Conservation (phyloP, 2,329 filamentous ascomycete genomes). For the Xylariaceae sp. region DNA sequence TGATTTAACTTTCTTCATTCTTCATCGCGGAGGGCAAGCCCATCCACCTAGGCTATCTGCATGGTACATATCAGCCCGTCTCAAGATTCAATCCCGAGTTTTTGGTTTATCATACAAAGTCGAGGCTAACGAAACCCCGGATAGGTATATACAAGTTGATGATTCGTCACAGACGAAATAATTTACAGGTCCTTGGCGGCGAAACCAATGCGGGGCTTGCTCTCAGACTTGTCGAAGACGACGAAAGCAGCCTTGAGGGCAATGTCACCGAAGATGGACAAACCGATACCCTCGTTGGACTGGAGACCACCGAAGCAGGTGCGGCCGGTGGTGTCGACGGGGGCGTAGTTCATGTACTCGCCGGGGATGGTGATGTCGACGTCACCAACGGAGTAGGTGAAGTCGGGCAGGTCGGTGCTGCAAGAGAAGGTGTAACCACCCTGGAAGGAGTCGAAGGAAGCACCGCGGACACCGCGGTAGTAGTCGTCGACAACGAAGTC, state of each 20-base stretch:
- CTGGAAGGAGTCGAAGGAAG: constrained; percentile 34
- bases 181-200: constrained; percentile 32
- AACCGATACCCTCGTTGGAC: constrained; percentile 30
- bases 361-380: constrained; percentile 47
- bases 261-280: constrained; percentile 60
- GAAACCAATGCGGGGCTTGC: constrained; percentile 40
- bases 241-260: constrained; percentile 63
- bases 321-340: constrained; percentile 37
- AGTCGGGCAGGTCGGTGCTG: constrained; percentile 41
- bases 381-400: constrained; percentile 45
- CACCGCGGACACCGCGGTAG: constrained; percentile 44
- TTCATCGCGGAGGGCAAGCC: neutral
- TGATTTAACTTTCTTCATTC: neutral
- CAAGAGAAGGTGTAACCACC: constrained; percentile 53
- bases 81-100: neutral
- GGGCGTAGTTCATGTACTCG: constrained; percentile 45
- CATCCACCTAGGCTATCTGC: neutral
- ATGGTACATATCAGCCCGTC: neutral
- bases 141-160: neutral
- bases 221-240: constrained; percentile 47
- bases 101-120: neutral
- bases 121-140: neutral
- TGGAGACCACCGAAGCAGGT: constrained; percentile 64
- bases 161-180: neutral
- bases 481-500: constrained; percentile 43